Conservation (phyloP, 805 yeast species). For the Yarrowia sp. region DNA sequence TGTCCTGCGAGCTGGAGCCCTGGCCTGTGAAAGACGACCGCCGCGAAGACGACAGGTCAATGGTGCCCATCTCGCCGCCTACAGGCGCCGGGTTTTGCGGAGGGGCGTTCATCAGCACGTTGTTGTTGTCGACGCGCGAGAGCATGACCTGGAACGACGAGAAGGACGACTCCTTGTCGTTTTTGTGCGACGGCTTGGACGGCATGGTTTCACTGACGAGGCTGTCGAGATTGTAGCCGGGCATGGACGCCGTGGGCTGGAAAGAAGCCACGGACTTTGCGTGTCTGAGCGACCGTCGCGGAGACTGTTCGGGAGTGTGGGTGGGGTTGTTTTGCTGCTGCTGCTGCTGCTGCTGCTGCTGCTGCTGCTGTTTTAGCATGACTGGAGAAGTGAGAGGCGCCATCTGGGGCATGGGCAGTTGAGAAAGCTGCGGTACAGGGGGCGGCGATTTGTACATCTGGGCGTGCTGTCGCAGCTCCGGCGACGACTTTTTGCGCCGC, state of each 20-base stretch:
- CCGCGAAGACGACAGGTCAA: slow-evolving; percentile 2
- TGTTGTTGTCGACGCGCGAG: slow-evolving; percentile 5
- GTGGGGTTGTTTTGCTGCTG: not conserved
- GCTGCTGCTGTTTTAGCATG: not conserved
- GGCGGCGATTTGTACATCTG: slow-evolving; percentile 23
- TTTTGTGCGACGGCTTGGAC: not conserved
- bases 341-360: not conserved
- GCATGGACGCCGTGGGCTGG: slow-evolving; percentile 10
- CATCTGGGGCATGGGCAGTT: slow-evolving; percentile 18
- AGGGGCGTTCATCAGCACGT: not conserved
- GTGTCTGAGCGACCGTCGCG: not conserved
- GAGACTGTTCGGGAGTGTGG: not conserved
- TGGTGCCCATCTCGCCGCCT: slow-evolving; percentile 23
- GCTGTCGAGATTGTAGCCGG: slow-evolving; percentile 3
- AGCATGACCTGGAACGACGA: slow-evolving; percentile 24
- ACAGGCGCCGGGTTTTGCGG: slow-evolving; percentile 1
- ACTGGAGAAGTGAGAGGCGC: not conserved
- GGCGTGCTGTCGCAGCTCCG: slow-evolving; percentile 2
- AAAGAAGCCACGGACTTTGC: slow-evolving; percentile 11
- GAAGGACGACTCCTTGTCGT: slow-evolving; percentile 7
- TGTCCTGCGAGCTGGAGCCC: not conserved
- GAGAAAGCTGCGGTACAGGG: not conserved
- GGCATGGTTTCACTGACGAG: not conserved
- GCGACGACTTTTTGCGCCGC: slow-evolving; percentile 7
- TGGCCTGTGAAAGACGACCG: slow-evolving; percentile 4